Evolutionary conservation across 768 basidiomycete genomes (phyloP).

Genomic region (Suillus americanus): DNA sequence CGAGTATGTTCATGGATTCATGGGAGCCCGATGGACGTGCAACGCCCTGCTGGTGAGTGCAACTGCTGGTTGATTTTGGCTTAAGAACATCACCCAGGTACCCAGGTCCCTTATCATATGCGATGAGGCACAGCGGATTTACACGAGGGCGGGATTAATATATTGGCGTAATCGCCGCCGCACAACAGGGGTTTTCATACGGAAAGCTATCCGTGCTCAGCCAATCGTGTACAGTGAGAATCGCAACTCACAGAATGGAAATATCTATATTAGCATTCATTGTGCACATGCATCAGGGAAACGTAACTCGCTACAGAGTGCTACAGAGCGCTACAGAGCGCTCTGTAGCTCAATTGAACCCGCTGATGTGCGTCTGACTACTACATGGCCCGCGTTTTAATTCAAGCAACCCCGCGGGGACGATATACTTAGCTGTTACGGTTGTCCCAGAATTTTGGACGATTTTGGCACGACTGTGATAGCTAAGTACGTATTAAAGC

Average conservation of each 20-base stretch:
- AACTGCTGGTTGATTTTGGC: neutral
- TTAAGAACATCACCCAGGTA: neutral
- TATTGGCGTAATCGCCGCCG: neutral
- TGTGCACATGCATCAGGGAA: too few species aligned
- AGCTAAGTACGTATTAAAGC: neutral
- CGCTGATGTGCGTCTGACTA: too few species aligned
- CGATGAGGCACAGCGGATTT: neutral
- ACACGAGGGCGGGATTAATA: neutral
- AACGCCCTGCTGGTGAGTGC: neutral
- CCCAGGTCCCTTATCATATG: neutral
- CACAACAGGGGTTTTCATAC: neutral
- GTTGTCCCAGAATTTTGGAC: neutral
- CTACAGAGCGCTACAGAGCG: too few species aligned
- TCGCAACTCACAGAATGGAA: neutral
- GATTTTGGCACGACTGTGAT: neutral
- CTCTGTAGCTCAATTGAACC: too few species aligned
- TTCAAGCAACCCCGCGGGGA: neutral
- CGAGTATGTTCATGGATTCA: neutral
- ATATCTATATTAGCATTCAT: neutral
- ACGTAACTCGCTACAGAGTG: too few species aligned
- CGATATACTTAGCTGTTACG: neutral
- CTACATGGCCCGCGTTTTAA: neutral
- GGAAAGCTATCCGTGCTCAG: neutral
- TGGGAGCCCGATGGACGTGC: neutral
- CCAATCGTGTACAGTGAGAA: neutral